These are phyloP conservation scores for Trametes cinnabarina DNA, from an alignment of 768 basidiomycete species.

Conservation along the genomic window DNA sequence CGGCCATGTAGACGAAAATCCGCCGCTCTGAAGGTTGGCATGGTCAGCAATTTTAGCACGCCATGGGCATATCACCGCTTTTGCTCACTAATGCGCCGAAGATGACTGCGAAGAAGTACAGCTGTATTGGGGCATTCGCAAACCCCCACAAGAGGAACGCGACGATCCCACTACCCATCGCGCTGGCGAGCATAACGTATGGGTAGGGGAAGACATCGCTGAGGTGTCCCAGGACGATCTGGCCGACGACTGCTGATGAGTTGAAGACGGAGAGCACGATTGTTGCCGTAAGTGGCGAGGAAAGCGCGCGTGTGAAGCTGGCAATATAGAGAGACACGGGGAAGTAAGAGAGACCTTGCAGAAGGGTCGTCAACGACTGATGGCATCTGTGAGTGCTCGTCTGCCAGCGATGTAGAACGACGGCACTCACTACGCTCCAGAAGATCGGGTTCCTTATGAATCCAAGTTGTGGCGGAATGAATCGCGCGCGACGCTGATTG, in stretches of 20 bases:
- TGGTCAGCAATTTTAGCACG: background rate
- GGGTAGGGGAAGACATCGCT: constrained; percentile 27
- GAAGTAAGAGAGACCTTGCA: constrained; percentile 29
- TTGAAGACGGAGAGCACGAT: constrained; percentile 27
- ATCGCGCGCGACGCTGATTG: constrained; percentile 18
- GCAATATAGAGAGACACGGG: constrained; percentile 28
- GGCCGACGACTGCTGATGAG: constrained; percentile 24
- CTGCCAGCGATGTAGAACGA: background rate
- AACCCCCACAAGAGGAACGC: constrained; percentile 27
- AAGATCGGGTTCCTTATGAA: constrained; percentile 23
- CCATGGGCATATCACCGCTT: background rate
- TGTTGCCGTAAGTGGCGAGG: constrained; percentile 22
- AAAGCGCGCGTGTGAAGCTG: constrained; percentile 20
- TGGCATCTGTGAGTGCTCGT: background rate
- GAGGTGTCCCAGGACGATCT: constrained; percentile 25
- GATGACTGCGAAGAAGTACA: constrained; percentile 25
- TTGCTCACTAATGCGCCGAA: constrained; percentile 25
- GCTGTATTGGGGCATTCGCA: constrained; percentile 19
- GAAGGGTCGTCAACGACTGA: constrained; percentile 17
- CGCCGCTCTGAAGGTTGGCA: constrained; percentile 19
- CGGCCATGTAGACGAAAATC: constrained; percentile 21
- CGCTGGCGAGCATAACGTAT: constrained; percentile 22
- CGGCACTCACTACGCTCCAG: constrained; percentile 23
- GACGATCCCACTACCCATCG: constrained; percentile 15
- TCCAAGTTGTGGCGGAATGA: constrained; percentile 21